These are phyloP conservation scores for Leccinum truebloodii DNA, from an alignment of 768 basidiomycete species.

Conservation along the genomic window DNA sequence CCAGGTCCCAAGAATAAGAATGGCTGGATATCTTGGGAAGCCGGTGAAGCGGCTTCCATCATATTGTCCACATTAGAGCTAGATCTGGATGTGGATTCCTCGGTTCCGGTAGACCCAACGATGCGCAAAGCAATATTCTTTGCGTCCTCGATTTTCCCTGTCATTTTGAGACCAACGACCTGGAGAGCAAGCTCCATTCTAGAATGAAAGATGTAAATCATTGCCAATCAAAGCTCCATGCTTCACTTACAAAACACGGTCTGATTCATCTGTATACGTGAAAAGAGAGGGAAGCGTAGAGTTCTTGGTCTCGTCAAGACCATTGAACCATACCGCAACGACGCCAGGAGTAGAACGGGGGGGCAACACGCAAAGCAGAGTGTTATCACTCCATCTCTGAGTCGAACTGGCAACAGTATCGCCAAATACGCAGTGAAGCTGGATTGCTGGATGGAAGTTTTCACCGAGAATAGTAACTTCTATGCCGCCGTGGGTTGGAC, in stretches of 20 bases:
- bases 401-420: slow-evolving; percentile 79
- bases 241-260: slow-evolving; percentile 75
- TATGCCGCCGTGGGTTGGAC: slow-evolving; percentile 90
- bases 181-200: slow-evolving; percentile 97
- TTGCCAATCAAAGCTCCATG: slow-evolving; percentile 1
- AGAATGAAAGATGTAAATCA: slow-evolving; percentile 19
- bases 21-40: slow-evolving; percentile 55
- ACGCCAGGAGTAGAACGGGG: slow-evolving; percentile 79
- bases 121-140: slow-evolving; percentile 93
- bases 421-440: slow-evolving; percentile 83
- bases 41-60: slow-evolving; percentile 54
- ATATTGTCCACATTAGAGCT: slow-evolving; percentile 39
- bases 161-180: slow-evolving; percentile 96
- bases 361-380: slow-evolving; percentile 88
- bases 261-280: slow-evolving; percentile 89
- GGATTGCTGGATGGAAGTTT: slow-evolving; percentile 77
- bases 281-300: slow-evolving; percentile 63
- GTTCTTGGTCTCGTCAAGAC: slow-evolving; percentile 62
- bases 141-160: slow-evolving; percentile 91
- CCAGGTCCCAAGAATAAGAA: slow-evolving; percentile 56
- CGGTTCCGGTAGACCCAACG: slow-evolving; percentile 69
- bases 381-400: slow-evolving; percentile 90
- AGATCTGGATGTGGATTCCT: slow-evolving; percentile 40
- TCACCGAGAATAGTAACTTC: slow-evolving; percentile 93
- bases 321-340: slow-evolving; percentile 89